phyloP scores from a whole-genome alignment of 2,329 filamentous ascomycete genomes.

The Neonectria hederae region DNA sequence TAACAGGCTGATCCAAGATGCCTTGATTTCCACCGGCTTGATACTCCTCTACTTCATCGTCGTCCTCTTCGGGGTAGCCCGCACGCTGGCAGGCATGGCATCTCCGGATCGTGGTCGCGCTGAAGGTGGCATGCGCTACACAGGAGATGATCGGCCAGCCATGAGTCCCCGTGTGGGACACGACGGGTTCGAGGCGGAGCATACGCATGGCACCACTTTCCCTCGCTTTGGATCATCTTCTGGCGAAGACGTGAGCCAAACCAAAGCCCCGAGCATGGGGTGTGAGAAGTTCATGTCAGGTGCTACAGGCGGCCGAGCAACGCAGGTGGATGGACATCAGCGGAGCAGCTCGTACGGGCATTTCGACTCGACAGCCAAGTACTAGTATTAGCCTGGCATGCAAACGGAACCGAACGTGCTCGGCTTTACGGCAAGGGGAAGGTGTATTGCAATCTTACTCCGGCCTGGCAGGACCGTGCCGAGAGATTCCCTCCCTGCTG shows the following conservation, averaged over 20 bases:
- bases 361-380: constrained; percentile 43
- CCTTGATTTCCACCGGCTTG: constrained; percentile 79
- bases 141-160: constrained; percentile 43
- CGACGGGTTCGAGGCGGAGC: constrained; percentile 30
- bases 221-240: constrained; percentile 42
- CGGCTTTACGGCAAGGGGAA: neutral
- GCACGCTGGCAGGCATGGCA: constrained; percentile 70
- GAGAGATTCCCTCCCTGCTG: constrained; percentile 36
- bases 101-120: constrained; percentile 61
- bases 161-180: constrained; percentile 40
- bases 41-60: constrained; percentile 82
- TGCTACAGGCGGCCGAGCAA: constrained; percentile 34
- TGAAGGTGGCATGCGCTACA: constrained; percentile 64
- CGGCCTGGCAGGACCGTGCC: constrained; percentile 41
- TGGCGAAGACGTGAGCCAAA: constrained; percentile 32
- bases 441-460: constrained; percentile 33
- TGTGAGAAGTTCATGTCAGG: constrained; percentile 45
- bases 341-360: constrained; percentile 50
- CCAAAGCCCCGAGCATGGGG: constrained; percentile 23
- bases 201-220: constrained; percentile 37
- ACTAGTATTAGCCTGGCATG: constrained; percentile 38
- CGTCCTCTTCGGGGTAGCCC: constrained; percentile 76
- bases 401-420: neutral
- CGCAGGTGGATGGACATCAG: constrained; percentile 44
- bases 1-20: constrained; percentile 76